Percentiles rank a stretch among this genome's conserved stretches.
Conservation (phyloP, 192 early-diverging fungal species). For the Funneliformis mosseae region DNA sequence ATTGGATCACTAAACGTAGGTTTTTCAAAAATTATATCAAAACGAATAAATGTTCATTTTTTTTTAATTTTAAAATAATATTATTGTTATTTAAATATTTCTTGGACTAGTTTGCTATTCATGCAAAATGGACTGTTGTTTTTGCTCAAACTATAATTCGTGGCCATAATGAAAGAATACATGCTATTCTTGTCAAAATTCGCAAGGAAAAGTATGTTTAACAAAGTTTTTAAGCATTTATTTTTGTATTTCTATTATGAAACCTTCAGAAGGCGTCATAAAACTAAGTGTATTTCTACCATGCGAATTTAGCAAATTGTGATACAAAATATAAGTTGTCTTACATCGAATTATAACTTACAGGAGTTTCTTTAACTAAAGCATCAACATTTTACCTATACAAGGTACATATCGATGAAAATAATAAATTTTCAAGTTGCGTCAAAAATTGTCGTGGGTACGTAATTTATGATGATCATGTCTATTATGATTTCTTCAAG, state of each 20-base stretch:
- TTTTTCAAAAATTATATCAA: not conserved
- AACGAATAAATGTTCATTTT: too few species aligned
- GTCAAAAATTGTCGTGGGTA: constrained; percentile 47
- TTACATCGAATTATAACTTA: not conserved
- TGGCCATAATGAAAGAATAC: constrained; percentile 70
- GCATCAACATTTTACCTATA: too few species aligned
- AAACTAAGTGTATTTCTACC: constrained; percentile 67
- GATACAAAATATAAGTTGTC: constrained; percentile 19
- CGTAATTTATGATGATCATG: not conserved
- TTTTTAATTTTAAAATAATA: not conserved
- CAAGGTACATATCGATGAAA: constrained; percentile 54
- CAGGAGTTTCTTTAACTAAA: not conserved
- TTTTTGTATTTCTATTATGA: constrained; percentile 42
- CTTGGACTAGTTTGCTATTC: constrained; percentile 50
- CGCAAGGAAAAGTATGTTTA: constrained; percentile 71
- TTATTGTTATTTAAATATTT: not conserved
- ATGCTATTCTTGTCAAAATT: constrained; percentile 73
- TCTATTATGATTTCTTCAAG: constrained; percentile 38
- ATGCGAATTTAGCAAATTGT: constrained; percentile 58
- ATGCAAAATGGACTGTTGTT: constrained; percentile 72
- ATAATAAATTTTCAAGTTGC: too few species aligned
- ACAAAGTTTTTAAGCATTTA: too few species aligned
- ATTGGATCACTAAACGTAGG: constrained; percentile 82
- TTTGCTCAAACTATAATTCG: constrained; percentile 76
- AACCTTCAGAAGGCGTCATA: constrained; percentile 63